Evolutionary conservation across 345 rosid species (phyloP), one percentile per base, ranked within the genome.

Genomic region (Pelargonium nanum): DNA sequence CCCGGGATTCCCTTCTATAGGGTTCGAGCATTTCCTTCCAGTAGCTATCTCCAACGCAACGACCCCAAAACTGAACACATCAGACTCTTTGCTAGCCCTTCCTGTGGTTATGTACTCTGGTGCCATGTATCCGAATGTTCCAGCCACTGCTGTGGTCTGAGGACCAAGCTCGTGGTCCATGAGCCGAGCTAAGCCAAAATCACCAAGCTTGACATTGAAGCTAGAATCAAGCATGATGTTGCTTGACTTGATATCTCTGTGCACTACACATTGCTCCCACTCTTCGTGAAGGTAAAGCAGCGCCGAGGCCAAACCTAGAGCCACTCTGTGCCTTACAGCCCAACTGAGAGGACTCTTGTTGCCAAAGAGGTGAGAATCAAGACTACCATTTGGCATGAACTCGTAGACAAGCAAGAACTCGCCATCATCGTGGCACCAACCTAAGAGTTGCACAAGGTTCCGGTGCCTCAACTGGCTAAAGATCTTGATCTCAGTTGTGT

Each of bases 191-290:
- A 60, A 22, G 25, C 63, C 63, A 19, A 60, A 60, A 8, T 60
- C 63, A 19, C 63, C 63, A 20, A 60, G 40, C 53, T 60, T 60
- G 21, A 16, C 28, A 24, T 50, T 40, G 53, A 60, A 60, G 15
- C 44, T 51, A 9, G 63, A 60, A 24, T 45, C 63, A 4, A 60
- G 63, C 63, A 60, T 12, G 16, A 60, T 45, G 22, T 60, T 60
- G 63, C 55, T 60, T 5, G 54, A 15, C 40, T 60, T 60, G 20
- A 60, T 60, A 55, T 60, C 63, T 24, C 63, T 15, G 50, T 60
- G 63, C 2, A 60, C 23, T 19, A 60, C 55, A 15, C 63, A 60
- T 40, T 24, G 63, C 28, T 60, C 54, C 53, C 63, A 60, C 15
- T 50, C 54, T 17, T 45, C 55, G 15, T 60, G 63, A 20, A 60